Evolutionary conservation across 1,284 basidiomycete genomes (phyloP).

Genomic region (Lignosus rhinocerotis): DNA sequence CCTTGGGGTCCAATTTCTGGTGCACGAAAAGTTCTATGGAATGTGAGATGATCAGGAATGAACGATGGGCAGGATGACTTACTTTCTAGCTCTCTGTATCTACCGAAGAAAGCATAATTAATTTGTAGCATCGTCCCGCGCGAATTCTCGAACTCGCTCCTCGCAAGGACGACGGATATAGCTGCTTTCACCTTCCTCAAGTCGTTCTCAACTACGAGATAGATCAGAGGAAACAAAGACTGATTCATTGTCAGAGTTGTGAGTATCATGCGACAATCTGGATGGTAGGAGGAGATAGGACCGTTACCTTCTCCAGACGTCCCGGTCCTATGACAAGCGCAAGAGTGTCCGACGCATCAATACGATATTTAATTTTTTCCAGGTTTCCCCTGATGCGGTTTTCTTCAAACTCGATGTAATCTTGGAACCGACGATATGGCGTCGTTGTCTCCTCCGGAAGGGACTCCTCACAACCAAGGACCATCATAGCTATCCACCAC

Average conservation of each 20-base stretch:
- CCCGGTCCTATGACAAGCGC: constrained; percentile 24
- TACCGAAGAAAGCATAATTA: neutral
- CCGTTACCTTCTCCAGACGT: constrained; percentile 23
- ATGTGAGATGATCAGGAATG: constrained; percentile 4
- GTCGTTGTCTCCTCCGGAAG: neutral
- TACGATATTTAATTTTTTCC: constrained; percentile 20
- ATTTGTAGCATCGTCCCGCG: constrained; percentile 1
- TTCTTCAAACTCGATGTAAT: constrained; percentile 28
- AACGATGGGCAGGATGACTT: neutral
- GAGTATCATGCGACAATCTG: neutral
- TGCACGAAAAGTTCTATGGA: constrained; percentile 36
- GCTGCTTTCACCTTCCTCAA: constrained; percentile 8
- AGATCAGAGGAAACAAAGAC: constrained; percentile 30
- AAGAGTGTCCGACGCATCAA: constrained; percentile 30
- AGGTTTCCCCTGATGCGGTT: constrained; percentile 20
- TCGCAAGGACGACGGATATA: neutral
- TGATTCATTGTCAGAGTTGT: constrained; percentile 11
- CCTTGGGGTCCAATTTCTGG: constrained; percentile 28
- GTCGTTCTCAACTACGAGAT: constrained; percentile 15
- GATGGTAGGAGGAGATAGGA: neutral
- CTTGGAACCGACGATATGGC: constrained; percentile 17
- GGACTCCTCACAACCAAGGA: neutral
- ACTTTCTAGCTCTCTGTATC: constrained; percentile 4
- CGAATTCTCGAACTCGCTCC: constrained; percentile 28
- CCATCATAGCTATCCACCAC: constrained; percentile 3